Evolutionary conservation across 495 filamentous ascomycete species (phyloP), one percentile per base, ranked within the genome.

Genomic region (Neurospora tetrasperma): DNA sequence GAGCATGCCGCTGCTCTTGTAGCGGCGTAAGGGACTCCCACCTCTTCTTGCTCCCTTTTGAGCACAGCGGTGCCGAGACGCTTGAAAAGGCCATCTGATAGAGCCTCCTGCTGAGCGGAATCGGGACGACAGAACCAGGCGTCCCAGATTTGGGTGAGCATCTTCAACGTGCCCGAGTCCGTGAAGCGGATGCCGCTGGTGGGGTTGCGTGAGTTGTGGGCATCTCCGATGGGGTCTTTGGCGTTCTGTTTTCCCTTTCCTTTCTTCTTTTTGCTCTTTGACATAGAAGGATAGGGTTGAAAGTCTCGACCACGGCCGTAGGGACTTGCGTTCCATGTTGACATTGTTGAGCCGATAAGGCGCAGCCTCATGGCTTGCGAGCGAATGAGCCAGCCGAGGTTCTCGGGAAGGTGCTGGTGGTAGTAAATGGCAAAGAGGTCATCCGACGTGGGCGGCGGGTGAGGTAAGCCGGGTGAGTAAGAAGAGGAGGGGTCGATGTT

Each of bases 341-440:
- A 41, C 38, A 78, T 71, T 7, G 42, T 75, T 23, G 38, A 18
- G 40, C 77, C 76, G 1, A 78, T n/a, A 0, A 73, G 71, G 11
- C 73, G 43, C 6, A 82, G 40, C 48, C 73, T 80, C 59, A 74
- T 74, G 39, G 70, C 62, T 16, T 80, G 80, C 16, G 43, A 46
- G 16, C 74, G 46, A 8, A 82, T 71, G 11, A 75, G 69, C 1
- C 70, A 69, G 18, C 75, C 71, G 5, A 72, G 69, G 14, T 68
- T 27, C 0, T 73, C 5, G 41, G 66, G 66, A 35, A 81, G 48
- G 54, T 75, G 75, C 3, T 77, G 43, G 54, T 81, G 76, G 62
- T 75, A 82, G 41, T 80, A 80, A 14, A 79, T 75, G 71, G 76
- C 48, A 77, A 78, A 81, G 6, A 72, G 59, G 11, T 23, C 44